Evolutionary conservation across 352 stramenopile species (phyloP).

Genomic region (Thalassiosira mediterranea): DNA sequence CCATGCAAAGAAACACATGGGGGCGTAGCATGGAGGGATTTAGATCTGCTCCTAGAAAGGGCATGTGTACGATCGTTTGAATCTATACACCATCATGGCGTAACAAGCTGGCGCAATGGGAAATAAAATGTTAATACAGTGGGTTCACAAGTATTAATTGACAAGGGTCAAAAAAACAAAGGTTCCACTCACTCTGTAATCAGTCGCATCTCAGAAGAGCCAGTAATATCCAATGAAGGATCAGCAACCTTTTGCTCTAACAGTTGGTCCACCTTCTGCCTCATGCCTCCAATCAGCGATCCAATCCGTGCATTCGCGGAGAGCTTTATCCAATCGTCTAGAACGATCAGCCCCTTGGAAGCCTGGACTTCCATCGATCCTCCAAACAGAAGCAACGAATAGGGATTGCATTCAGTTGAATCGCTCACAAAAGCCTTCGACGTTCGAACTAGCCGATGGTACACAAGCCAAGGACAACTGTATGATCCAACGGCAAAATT

Average conservation of each 20-base stretch:
- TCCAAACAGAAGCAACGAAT: slow-evolving; percentile 97
- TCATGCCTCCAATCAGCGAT: slow-evolving; percentile 73
- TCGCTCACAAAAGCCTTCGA: slow-evolving; percentile 96
- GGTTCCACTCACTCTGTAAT: slow-evolving; percentile 55
- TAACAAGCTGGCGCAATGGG: slow-evolving; percentile 19
- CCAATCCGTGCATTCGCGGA: slow-evolving; percentile 79
- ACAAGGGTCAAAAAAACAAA: slow-evolving; percentile 5
- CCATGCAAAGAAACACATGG: too few species aligned
- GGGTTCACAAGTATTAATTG: not conserved
- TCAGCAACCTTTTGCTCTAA: slow-evolving; percentile 70
- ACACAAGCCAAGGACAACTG: slow-evolving; percentile 95
- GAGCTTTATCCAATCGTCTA: slow-evolving; percentile 70
- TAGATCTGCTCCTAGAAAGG: too few species aligned
- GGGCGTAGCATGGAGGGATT: too few species aligned
- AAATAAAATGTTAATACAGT: slow-evolving; percentile 1
- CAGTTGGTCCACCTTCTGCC: slow-evolving; percentile 73
- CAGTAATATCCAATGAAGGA: slow-evolving; percentile 64
- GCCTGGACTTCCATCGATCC: slow-evolving; percentile 85
- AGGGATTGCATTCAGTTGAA: slow-evolving; percentile 95
- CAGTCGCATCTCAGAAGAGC: slow-evolving; percentile 68
- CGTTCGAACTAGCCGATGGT: slow-evolving; percentile 87
- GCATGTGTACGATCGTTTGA: too few species aligned
- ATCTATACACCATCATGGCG: slow-evolving; percentile 32
- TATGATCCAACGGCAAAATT: slow-evolving; percentile 92
- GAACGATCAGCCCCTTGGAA: slow-evolving; percentile 67